Percentiles rank a stretch among this genome's conserved stretches.
These are phyloP conservation scores for Quercus dentata DNA, from an alignment of 306 rosid genomes.

Conservation along the genomic window DNA sequence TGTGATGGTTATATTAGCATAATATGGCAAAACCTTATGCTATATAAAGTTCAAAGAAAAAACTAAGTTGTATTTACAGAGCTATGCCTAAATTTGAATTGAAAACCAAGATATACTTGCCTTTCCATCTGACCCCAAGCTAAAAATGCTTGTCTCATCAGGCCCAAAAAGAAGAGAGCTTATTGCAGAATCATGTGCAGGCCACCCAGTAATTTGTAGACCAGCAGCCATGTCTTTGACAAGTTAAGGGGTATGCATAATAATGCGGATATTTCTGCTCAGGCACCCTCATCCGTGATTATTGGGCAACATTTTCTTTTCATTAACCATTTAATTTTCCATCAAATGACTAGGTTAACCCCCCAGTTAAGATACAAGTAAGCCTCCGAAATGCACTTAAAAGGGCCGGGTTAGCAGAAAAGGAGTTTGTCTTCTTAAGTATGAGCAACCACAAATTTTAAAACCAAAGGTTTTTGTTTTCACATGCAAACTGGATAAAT, in stretches of 20 bases:
- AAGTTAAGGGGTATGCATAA: slow-evolving; percentile 47
- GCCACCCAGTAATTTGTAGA: slow-evolving; percentile 97
- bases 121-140: slow-evolving; percentile 92
- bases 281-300: neutral
- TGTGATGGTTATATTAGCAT: neutral
- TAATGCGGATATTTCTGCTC: neutral
- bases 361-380: neutral
- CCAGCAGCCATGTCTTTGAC: slow-evolving; percentile 91
- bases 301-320: neutral
- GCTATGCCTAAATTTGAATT: slow-evolving; percentile 12
- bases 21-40: slow-evolving; percentile 5
- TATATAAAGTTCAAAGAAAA: neutral
- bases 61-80: neutral
- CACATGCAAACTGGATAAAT: neutral
- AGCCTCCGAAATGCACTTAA: neutral
- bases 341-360: neutral
- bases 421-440: neutral
- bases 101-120: slow-evolving; percentile 34
- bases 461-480: neutral
- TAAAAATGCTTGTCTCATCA: slow-evolving; percentile 94
- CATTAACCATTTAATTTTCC: neutral
- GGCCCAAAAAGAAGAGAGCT: slow-evolving; percentile 94
- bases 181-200: slow-evolving; percentile 96
- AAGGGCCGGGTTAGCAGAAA: neutral
- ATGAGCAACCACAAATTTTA: neutral